These are phyloP conservation scores for Escovopsis sp. DNA, from an alignment of 2,329 filamentous ascomycete species.

Conservation along the genomic window DNA sequence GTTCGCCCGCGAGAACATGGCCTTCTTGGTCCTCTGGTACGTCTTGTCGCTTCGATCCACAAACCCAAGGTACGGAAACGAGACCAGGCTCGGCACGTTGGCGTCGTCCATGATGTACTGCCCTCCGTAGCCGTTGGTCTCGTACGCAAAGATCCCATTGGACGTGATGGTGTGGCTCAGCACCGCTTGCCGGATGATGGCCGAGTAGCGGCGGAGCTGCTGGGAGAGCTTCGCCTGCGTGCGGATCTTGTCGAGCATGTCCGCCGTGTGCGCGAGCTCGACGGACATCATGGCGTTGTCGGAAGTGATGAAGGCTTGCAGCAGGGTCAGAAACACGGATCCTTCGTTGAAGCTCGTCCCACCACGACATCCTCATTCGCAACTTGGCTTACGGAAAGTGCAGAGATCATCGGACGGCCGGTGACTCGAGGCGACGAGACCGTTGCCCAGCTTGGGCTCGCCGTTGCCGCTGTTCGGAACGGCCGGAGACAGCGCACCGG, in stretches of 20 bases:
- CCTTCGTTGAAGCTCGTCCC: neutral
- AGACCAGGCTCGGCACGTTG: constrained; percentile 52
- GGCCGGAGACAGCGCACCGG: constrained; percentile 11
- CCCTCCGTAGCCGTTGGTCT: constrained; percentile 60
- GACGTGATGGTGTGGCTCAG: constrained; percentile 23
- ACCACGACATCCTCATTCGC: no score
- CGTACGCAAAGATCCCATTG: constrained; percentile 59
- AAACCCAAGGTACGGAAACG: constrained; percentile 49
- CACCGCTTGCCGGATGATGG: constrained; percentile 57
- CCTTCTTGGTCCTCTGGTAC: constrained; percentile 66
- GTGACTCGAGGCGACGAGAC: constrained; percentile 65
- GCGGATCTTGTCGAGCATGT: constrained; percentile 51
- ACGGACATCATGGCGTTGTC: constrained; percentile 25
- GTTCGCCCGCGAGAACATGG: constrained; percentile 61
- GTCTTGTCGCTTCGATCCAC: constrained; percentile 40
- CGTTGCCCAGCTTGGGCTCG: constrained; percentile 63
- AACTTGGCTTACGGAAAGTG: constrained; percentile 42
- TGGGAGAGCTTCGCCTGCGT: constrained; percentile 48
- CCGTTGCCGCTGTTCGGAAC: constrained; percentile 57
- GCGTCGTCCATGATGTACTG: constrained; percentile 37
- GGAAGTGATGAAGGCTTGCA: constrained; percentile 31
- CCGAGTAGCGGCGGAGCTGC: constrained; percentile 23
- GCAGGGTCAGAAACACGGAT: neutral
- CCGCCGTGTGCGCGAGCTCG: constrained; percentile 41
- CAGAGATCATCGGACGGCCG: constrained; percentile 73